phyloP scores from a whole-genome alignment of 1,284 basidiomycete species.

The Hypsizygus ulmarius region DNA sequence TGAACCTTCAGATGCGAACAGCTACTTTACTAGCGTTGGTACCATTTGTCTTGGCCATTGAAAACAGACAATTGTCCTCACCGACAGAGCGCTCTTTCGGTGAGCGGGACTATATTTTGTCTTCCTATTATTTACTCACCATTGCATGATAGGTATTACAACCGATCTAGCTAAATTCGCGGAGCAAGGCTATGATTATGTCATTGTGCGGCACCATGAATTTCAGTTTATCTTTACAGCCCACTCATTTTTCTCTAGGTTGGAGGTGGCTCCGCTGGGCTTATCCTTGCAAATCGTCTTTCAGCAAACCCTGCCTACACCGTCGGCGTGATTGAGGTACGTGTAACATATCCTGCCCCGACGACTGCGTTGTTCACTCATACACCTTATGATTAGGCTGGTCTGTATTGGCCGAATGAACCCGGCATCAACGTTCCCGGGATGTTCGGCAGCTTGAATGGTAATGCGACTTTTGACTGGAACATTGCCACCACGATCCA shows the following conservation, averaged over 20 bases:
- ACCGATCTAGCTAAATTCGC: conserved; percentile 1
- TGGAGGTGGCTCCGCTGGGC: not conserved
- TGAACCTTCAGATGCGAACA: not conserved
- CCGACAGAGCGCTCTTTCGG: not conserved
- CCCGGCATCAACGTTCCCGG: conserved; percentile 7
- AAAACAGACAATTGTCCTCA: not conserved
- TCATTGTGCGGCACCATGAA: conserved; percentile 4
- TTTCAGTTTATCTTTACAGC: not conserved
- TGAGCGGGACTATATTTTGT: not conserved
- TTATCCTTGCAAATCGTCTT: not conserved
- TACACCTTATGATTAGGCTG: not conserved
- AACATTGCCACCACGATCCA: conserved; percentile 11
- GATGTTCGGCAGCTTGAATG: not conserved
- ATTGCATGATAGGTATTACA: not conserved
- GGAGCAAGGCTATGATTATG: conserved; percentile 2
- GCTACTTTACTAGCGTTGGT: not conserved
- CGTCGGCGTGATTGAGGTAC: conserved; percentile 3
- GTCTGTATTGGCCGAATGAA: conserved; percentile 2
- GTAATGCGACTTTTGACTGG: conserved; percentile 15
- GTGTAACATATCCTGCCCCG: not conserved
- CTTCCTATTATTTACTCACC: not conserved
- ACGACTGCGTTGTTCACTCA: not conserved
- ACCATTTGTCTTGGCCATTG: not conserved
- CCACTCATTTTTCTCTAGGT: no score
- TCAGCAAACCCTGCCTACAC: conserved; percentile 2